Evolutionary conservation across 2,329 filamentous ascomycete species (phyloP).

Genomic region (Daldinia eschscholtzii): DNA sequence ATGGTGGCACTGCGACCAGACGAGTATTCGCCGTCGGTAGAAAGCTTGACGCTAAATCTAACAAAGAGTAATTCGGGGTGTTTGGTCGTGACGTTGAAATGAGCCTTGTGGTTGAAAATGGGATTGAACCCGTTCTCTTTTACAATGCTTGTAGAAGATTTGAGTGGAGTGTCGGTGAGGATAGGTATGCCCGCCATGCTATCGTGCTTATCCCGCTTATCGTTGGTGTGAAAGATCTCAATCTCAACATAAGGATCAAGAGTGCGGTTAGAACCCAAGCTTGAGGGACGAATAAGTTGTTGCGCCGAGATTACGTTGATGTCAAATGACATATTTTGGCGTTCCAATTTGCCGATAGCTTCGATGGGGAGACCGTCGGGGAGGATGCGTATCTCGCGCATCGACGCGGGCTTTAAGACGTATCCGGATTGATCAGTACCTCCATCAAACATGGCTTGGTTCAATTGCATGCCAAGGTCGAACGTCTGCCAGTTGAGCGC

Average conservation of each 20-base stretch:
- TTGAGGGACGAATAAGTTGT: constrained; percentile 86
- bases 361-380: constrained; percentile 66
- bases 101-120: constrained; percentile 82
- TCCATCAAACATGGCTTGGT: constrained; percentile 96
- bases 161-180: constrained; percentile 72
- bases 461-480: constrained; percentile 94
- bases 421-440: constrained; percentile 90
- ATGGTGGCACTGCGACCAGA: constrained; percentile 75
- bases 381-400: constrained; percentile 77
- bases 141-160: constrained; percentile 83
- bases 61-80: constrained; percentile 95
- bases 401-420: constrained; percentile 89
- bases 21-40: constrained; percentile 78
- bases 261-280: constrained; percentile 76
- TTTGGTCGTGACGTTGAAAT: constrained; percentile 89
- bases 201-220: constrained; percentile 89
- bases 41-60: constrained; percentile 91
- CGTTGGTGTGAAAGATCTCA: constrained; percentile 93
- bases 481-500: constrained; percentile 99
- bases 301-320: constrained; percentile 95
- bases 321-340: constrained; percentile 85
- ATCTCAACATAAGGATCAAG: constrained; percentile 96
- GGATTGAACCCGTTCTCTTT: constrained; percentile 95
- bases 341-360: constrained; percentile 74
- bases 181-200: constrained; percentile 68